A percentile compares a stretch with the other conserved stretches of the same genome.
phyloP scores from a whole-genome alignment of 23 red algal genomes.

The Gracilariopsis chorda region DNA sequence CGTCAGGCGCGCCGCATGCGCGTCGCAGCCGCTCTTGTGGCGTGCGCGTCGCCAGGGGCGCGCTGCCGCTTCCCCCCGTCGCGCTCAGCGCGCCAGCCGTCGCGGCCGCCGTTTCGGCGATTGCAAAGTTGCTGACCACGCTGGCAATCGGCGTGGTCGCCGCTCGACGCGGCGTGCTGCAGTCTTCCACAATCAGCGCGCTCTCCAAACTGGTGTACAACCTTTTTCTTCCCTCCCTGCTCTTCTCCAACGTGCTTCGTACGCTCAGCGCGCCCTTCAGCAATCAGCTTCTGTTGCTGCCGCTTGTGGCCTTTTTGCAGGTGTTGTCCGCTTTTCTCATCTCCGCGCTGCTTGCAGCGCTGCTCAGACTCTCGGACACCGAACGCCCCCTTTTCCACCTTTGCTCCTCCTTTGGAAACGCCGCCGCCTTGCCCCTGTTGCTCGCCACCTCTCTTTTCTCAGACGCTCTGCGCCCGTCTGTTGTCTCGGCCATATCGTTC shows the following conservation, averaged over 20 bases:
- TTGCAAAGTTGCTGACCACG: background rate
- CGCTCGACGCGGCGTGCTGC: background rate
- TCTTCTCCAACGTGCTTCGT: slow-evolving; percentile 50
- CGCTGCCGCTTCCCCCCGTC: background rate
- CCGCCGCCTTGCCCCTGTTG: slow-evolving; percentile 61
- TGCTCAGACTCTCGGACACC: background rate
- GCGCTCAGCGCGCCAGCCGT: background rate
- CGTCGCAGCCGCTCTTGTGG: background rate
- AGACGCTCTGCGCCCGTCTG: background rate
- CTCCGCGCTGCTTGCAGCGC: background rate
- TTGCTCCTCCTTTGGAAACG: slow-evolving; percentile 45
- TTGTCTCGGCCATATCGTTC: slow-evolving; percentile 62
- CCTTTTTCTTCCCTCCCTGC: slow-evolving; percentile 59
- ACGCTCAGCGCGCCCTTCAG: background rate
- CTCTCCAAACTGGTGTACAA: slow-evolving; percentile 33
- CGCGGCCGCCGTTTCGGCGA: background rate
- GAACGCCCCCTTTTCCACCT: slow-evolving; percentile 37
- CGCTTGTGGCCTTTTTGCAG: slow-evolving; percentile 31
- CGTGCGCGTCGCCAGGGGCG: background rate
- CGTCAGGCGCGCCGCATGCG: background rate
- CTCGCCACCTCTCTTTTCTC: slow-evolving; percentile 47
- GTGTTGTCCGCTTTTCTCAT: slow-evolving; percentile 15
- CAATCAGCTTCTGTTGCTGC: background rate
- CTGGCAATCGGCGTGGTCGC: background rate
- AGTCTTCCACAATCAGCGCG: background rate